A percentile compares a stretch with the other conserved stretches of the same genome.
phyloP scores from a whole-genome alignment of 345 rosid genomes.

The Cardiospermum halicacabum region DNA sequence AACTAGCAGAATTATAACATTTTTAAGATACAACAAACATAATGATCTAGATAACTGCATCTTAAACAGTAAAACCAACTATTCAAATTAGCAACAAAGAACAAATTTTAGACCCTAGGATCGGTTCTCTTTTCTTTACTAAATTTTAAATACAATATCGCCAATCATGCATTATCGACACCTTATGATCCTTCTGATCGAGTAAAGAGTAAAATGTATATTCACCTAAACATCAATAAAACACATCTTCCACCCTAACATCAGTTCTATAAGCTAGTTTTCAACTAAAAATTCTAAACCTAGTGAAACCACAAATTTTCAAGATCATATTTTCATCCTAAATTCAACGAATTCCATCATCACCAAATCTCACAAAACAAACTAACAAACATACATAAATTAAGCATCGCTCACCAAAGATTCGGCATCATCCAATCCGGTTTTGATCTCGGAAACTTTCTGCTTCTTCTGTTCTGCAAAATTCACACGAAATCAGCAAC shows the following conservation, averaged over 20 bases:
- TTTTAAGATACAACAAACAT: too few relatives aligned
- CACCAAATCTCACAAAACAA: neutral
- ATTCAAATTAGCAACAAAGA: too few relatives aligned
- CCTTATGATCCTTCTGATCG: too few relatives aligned
- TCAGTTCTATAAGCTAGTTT: neutral
- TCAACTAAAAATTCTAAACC: neutral
- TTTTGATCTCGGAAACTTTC: conserved; percentile 61
- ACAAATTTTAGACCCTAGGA: neutral
- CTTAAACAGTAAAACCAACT: too few relatives aligned
- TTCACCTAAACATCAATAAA: too few relatives aligned
- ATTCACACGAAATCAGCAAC: neutral
- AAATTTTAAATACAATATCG: neutral
- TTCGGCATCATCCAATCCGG: conserved; percentile 73
- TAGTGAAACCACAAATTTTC: neutral
- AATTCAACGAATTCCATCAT: too few relatives aligned
- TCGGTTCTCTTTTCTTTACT: neutral
- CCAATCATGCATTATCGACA: too few relatives aligned
- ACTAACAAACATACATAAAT: neutral
- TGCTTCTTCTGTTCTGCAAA: conserved; percentile 80
- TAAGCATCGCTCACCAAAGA: conserved; percentile 41
- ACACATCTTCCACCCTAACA: neutral
- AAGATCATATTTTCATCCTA: too few relatives aligned
- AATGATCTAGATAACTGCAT: too few relatives aligned
- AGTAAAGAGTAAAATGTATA: too few relatives aligned
- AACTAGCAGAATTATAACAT: neutral